Evolutionary conservation across 2,329 filamentous ascomycete species (phyloP).

Genomic region (Alternaria novae-zelandiae): DNA sequence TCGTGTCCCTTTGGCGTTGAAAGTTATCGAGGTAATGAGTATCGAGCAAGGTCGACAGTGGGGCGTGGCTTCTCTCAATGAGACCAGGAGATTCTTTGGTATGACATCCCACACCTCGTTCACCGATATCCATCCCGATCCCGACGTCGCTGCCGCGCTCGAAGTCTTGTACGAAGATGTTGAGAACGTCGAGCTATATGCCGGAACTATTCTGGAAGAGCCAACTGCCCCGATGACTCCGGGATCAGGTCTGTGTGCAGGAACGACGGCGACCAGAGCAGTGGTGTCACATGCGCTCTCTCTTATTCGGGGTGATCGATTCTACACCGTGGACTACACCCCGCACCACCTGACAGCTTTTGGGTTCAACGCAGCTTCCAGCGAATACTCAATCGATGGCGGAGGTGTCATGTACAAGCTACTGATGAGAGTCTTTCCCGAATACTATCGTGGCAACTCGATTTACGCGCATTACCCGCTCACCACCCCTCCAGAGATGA

Average conservation of each 20-base stretch:
- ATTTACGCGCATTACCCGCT: not conserved
- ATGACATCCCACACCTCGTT: not conserved
- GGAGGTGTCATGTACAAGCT: slow-evolving; percentile 22
- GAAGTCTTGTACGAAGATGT: not conserved
- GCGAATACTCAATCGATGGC: slow-evolving; percentile 11
- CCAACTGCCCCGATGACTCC: not conserved
- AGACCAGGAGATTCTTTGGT: not conserved
- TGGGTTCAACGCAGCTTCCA: slow-evolving; percentile 15
- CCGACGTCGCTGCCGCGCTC: not conserved
- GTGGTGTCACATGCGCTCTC: not conserved
- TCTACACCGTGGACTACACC: slow-evolving; percentile 21
- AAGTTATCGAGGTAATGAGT: not conserved
- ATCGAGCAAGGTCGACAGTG: not conserved
- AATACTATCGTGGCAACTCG: not conserved
- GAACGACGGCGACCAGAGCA: not conserved
- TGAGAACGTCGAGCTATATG: not conserved
- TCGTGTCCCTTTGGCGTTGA: not conserved
- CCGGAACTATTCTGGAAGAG: not conserved
- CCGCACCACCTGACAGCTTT: slow-evolving; percentile 18
- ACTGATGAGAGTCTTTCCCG: slow-evolving; percentile 22
- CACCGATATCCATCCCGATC: not conserved
- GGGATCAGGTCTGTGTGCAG: not conserved
- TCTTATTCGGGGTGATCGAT: slow-evolving; percentile 14
- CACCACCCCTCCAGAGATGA: not conserved
- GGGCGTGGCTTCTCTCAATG: not conserved